Conservation (phyloP, 78 protist genomes). For the Chrysochromulina parva region DNA sequence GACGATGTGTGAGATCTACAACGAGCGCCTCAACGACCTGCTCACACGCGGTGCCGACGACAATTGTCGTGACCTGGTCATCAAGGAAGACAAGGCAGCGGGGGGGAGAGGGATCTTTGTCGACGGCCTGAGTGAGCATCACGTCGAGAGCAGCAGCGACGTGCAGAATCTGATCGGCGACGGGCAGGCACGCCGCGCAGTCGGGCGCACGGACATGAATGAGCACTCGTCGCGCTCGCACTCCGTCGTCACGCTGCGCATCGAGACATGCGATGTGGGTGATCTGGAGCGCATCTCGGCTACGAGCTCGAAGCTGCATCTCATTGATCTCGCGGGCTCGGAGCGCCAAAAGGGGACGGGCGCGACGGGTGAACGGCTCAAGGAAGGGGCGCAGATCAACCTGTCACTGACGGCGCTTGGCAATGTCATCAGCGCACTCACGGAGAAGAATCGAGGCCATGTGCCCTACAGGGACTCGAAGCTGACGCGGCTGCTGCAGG, state of each 20-base stretch:
- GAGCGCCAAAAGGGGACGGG: slow-evolving; percentile 27
- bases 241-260: slow-evolving; percentile 50
- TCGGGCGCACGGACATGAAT: slow-evolving; percentile 62
- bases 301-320: not conserved
- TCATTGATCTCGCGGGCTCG: not conserved
- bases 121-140: not conserved
- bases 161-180: not conserved
- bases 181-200: not conserved
- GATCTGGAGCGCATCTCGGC: not conserved
- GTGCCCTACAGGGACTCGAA: not conserved
- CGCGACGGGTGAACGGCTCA: slow-evolving; percentile 55
- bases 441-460: not conserved
- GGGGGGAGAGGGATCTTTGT: not conserved
- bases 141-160: not conserved
- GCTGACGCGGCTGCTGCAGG: not conserved
- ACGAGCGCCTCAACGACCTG: no score
- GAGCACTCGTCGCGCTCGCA: slow-evolving; percentile 59
- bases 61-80: not conserved
- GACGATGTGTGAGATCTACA: no score
- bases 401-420: slow-evolving; percentile 63
- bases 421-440: slow-evolving; percentile 59
- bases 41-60: no score
- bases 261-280: not conserved
- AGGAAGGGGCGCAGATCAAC: slow-evolving; percentile 76
- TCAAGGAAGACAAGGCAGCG: not conserved